Evolutionary conservation across 768 basidiomycete genomes (phyloP).

Genomic region (Leccinum ochraceum): DNA sequence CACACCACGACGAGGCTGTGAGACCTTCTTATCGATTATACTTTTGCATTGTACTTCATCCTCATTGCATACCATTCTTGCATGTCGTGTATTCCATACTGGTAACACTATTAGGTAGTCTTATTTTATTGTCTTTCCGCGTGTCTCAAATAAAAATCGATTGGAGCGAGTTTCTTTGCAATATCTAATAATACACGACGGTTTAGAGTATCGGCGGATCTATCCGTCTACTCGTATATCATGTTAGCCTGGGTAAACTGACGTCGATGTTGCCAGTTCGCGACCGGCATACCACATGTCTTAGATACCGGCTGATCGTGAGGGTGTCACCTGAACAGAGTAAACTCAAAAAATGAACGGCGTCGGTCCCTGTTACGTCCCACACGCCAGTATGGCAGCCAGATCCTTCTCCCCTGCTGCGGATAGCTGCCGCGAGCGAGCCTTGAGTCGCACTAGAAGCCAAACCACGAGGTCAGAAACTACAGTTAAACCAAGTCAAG

Average conservation of each 20-base stretch:
- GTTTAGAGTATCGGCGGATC: neutral
- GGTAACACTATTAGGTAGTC: neutral
- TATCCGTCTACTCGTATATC: constrained; percentile 71
- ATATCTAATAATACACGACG: constrained; percentile 23
- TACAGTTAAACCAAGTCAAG: constrained; percentile 12
- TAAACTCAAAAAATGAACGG: neutral
- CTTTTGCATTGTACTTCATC: constrained; percentile 27
- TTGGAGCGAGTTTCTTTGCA: neutral
- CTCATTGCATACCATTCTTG: constrained; percentile 23
- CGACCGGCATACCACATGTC: no score
- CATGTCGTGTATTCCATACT: constrained; percentile 9
- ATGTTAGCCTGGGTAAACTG: constrained; percentile 34
- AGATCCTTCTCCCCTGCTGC: constrained; percentile 88
- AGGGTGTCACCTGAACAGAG: neutral
- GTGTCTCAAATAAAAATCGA: neutral
- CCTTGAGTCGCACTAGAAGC: constrained; percentile 81
- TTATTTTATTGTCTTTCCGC: neutral
- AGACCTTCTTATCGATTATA: constrained; percentile 2
- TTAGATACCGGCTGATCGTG: no score
- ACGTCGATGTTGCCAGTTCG: no score
- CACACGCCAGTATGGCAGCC: constrained; percentile 58
- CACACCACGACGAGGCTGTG: constrained; percentile 7
- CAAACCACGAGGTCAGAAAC: constrained; percentile 14
- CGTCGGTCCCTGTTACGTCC: constrained; percentile 20
- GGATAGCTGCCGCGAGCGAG: constrained; percentile 80